Conservation (phyloP, 345 rosid species). For the Eutrema japonicum region DNA sequence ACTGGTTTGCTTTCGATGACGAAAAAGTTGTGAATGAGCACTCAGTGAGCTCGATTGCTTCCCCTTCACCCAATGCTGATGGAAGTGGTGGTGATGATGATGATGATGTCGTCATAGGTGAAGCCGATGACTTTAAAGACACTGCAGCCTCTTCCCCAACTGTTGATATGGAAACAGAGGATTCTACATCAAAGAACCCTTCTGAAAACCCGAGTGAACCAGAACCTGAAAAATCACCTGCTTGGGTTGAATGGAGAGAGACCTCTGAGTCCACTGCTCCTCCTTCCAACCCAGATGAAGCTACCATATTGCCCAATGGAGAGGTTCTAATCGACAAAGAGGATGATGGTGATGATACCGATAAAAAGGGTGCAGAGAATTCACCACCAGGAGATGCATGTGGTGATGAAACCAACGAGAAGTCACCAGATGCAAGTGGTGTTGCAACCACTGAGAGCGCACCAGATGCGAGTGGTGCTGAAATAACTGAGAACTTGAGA, state of each 20-base stretch:
- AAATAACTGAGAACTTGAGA: conserved; percentile 13
- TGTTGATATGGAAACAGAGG: conserved; percentile 50
- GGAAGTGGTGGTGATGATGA: conserved; percentile 45
- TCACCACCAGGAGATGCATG: conserved; percentile 24
- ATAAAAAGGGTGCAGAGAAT: conserved; percentile 25
- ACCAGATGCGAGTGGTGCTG: background rate
- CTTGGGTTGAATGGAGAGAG: conserved; percentile 90
- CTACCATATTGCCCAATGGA: conserved; percentile 48
- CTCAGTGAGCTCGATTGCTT: conserved; percentile 57
- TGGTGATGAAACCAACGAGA: conserved; percentile 19
- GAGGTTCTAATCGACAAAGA: conserved; percentile 46
- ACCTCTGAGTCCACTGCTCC: conserved; percentile 56
- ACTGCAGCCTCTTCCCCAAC: conserved; percentile 55
- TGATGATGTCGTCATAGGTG: conserved; percentile 52
- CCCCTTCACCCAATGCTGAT: conserved; percentile 68
- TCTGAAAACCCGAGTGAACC: conserved; percentile 52
- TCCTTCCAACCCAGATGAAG: conserved; percentile 44
- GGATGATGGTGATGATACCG: conserved; percentile 45
- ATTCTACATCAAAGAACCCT: conserved; percentile 40
- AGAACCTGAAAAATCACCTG: conserved; percentile 61
- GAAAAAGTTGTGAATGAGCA: conserved; percentile 61
- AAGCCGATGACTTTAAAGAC: conserved; percentile 56
- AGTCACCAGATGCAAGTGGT: conserved; percentile 1
- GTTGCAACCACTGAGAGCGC: conserved; percentile 11
- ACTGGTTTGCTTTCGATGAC: conserved; percentile 92